A percentile compares a stretch with the other conserved stretches of the same genome.
Evolutionary conservation across 768 basidiomycete genomes (phyloP).

Genomic region (Melanogaster broomeanus): DNA sequence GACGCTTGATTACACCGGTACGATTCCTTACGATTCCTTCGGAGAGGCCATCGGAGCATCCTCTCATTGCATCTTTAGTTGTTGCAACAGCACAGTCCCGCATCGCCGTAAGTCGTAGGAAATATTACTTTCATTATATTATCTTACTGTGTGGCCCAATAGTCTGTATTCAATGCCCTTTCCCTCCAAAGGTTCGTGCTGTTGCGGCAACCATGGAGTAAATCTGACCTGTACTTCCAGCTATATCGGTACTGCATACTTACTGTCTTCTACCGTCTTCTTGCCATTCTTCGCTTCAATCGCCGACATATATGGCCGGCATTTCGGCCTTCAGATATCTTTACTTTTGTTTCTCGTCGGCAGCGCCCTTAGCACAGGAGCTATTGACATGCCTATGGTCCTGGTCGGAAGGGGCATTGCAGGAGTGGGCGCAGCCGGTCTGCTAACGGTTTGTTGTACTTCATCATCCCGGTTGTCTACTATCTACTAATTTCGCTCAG

Average conservation of each 20-base stretch:
- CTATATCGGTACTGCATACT: too few relatives aligned
- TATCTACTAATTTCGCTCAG: too few relatives aligned
- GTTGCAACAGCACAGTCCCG: too few relatives aligned
- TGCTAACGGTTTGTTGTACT: constrained; percentile 31
- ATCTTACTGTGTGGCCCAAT: neutral
- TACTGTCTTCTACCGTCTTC: too few relatives aligned
- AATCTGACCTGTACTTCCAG: constrained; percentile 19
- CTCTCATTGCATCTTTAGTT: neutral
- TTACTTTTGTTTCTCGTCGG: constrained; percentile 48
- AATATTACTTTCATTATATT: neutral
- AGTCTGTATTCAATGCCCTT: constrained; percentile 33
- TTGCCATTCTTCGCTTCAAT: too few relatives aligned
- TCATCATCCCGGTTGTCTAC: neutral
- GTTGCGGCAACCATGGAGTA: neutral
- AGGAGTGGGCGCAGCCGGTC: constrained; percentile 50
- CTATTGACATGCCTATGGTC: constrained; percentile 45
- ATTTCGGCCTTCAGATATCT: constrained; percentile 46
- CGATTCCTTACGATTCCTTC: neutral
- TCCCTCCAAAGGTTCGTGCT: constrained; percentile 23
- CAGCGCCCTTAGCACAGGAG: constrained; percentile 48
- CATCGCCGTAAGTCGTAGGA: constrained; percentile 32
- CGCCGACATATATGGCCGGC: constrained; percentile 52
- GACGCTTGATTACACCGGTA: constrained; percentile 32
- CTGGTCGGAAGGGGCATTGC: constrained; percentile 47
- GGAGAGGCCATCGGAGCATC: too few relatives aligned